Evolutionary conservation across 2,329 filamentous ascomycete genomes (phyloP).

Genomic region (Claviceps purpurea): DNA sequence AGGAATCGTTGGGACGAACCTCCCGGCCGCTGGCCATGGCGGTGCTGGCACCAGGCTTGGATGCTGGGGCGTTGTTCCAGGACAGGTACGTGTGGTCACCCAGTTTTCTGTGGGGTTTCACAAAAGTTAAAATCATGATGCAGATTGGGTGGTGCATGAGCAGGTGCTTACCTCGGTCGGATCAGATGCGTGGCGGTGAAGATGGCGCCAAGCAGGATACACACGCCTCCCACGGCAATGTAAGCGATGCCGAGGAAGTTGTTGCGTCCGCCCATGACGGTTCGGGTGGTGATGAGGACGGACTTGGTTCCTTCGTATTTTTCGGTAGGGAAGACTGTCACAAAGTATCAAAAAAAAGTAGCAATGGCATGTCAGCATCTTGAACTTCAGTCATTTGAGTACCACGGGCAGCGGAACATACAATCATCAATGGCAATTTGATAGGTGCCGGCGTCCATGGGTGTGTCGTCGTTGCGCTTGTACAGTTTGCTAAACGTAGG

Average conservation of each 20-base stretch:
- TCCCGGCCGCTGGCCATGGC: constrained; percentile 45
- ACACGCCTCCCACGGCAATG: constrained; percentile 83
- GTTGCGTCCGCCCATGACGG: constrained; percentile 89
- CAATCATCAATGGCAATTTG: constrained; percentile 63
- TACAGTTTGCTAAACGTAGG: constrained; percentile 93
- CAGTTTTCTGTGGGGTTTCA: constrained; percentile 56
- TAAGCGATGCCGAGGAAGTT: constrained; percentile 95
- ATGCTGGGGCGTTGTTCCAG: constrained; percentile 61
- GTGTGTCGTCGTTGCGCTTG: constrained; percentile 59
- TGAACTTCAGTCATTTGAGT: background rate
- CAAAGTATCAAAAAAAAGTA: background rate
- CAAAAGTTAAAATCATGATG: too few relatives aligned
- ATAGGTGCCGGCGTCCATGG: constrained; percentile 61
- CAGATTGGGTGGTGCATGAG: background rate
- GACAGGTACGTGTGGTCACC: constrained; percentile 95
- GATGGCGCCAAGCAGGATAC: constrained; percentile 72
- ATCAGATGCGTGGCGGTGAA: constrained; percentile 88
- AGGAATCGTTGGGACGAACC: constrained; percentile 29
- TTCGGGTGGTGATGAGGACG: constrained; percentile 76
- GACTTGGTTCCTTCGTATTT: constrained; percentile 79
- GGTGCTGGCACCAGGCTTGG: constrained; percentile 28
- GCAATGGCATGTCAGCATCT: background rate
- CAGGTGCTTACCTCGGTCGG: constrained; percentile 52
- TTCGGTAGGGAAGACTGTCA: constrained; percentile 63
- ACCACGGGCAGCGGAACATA: constrained; percentile 32